These are phyloP conservation scores for Abeoforma whisleri DNA, from an alignment of 78 protist species.

Conservation along the genomic window DNA sequence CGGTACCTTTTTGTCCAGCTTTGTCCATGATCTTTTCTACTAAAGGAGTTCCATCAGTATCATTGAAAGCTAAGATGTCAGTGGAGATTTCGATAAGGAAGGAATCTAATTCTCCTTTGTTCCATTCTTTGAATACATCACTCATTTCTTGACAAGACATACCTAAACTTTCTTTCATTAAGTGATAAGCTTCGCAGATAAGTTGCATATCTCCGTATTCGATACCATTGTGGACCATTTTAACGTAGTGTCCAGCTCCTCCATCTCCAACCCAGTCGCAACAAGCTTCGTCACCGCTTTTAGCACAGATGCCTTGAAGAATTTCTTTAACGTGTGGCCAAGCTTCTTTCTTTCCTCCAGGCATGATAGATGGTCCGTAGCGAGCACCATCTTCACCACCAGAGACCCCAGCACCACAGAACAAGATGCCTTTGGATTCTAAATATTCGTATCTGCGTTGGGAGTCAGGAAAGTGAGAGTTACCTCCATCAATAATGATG, in stretches of 20 bases:
- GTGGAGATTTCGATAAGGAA: slow-evolving; percentile 88
- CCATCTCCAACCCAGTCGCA: slow-evolving; percentile 81
- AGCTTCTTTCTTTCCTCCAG: slow-evolving; percentile 81
- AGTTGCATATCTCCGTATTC: slow-evolving; percentile 97
- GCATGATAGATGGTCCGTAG: slow-evolving; percentile 93
- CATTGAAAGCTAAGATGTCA: slow-evolving; percentile 62
- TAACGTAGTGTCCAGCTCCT: slow-evolving; percentile 95
- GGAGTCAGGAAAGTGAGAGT: slow-evolving; percentile 71
- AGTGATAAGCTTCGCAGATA: slow-evolving; percentile 71
- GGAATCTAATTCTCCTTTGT: slow-evolving; percentile 71
- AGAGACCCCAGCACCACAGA: slow-evolving; percentile 85
- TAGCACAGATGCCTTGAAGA: slow-evolving; percentile 64
- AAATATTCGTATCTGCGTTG: slow-evolving; percentile 44
- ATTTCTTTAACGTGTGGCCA: slow-evolving; percentile 66
- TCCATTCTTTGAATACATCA: slow-evolving; percentile 74
- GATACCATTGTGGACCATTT: slow-evolving; percentile 95
- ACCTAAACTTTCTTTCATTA: slow-evolving; percentile 51
- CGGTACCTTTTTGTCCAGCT: slow-evolving; percentile 93
- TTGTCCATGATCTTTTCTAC: slow-evolving; percentile 77
- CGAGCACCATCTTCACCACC: slow-evolving; percentile 98
- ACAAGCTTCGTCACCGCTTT: slow-evolving; percentile 69
- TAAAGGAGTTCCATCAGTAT: slow-evolving; percentile 52
- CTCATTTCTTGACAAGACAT: slow-evolving; percentile 56
- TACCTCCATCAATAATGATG: slow-evolving; percentile 90
- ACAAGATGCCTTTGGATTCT: slow-evolving; percentile 58